A percentile compares a stretch with the other conserved stretches of the same genome.
Conservation (phyloP, 352 stramenopile species). For the Phytophthora litchii region DNA sequence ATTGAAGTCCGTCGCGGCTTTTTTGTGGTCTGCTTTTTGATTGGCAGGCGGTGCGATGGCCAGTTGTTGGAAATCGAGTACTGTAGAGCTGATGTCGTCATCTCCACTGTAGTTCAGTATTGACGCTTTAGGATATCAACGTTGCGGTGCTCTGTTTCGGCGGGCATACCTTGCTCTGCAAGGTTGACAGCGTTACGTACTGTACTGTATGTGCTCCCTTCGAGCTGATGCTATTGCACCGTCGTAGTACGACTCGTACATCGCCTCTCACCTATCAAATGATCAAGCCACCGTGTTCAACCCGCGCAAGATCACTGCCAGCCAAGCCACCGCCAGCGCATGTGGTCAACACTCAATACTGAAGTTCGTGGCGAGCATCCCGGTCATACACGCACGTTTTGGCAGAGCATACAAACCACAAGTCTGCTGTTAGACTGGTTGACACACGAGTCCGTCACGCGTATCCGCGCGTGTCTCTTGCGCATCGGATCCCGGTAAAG, state of each 20-base stretch:
- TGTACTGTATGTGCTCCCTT: slow-evolving; percentile 3
- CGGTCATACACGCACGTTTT: background rate
- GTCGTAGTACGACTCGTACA: slow-evolving; percentile 2
- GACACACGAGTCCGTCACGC: background rate
- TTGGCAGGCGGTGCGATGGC: slow-evolving; percentile 13
- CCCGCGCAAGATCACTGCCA: background rate
- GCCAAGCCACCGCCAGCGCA: no score
- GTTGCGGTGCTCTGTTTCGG: background rate
- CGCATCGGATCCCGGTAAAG: slow-evolving; percentile 11
- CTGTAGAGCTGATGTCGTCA: slow-evolving; percentile 3
- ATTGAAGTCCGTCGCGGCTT: slow-evolving; percentile 24
- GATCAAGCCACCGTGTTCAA: slow-evolving; percentile 1
- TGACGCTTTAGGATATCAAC: background rate
- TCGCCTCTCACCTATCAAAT: slow-evolving; percentile 13
- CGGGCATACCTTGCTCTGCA: slow-evolving; percentile 20
- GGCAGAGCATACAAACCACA: background rate
- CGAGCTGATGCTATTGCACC: slow-evolving; percentile 10
- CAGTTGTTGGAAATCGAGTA: slow-evolving; percentile 17
- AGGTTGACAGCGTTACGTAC: slow-evolving; percentile 11
- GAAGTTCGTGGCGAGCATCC: no score
- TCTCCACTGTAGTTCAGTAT: background rate
- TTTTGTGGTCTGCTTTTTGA: slow-evolving; percentile 26
- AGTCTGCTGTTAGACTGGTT: background rate
- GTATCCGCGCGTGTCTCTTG: slow-evolving; percentile 16
- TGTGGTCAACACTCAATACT: no score